These are phyloP conservation scores for Scytalidium sp. DNA, from an alignment of 2,329 filamentous ascomycete genomes.

Conservation along the genomic window DNA sequence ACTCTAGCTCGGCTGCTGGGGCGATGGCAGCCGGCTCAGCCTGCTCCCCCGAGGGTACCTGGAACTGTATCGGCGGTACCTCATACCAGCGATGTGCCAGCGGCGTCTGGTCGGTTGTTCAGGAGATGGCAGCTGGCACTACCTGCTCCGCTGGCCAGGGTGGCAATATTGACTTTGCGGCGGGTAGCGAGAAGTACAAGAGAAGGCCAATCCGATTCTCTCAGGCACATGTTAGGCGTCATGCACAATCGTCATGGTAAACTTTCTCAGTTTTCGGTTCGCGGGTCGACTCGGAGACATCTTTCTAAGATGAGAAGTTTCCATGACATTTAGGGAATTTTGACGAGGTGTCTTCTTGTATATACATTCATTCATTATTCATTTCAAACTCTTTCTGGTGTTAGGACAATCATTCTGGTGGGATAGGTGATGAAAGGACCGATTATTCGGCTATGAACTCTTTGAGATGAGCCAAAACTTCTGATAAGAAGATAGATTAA, in stretches of 20 bases:
- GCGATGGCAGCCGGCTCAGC: constrained; percentile 36
- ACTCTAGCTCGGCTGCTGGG: not conserved
- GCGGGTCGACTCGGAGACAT: constrained; percentile 17
- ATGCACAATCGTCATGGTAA: constrained; percentile 13
- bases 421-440: no score
- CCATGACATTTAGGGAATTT: constrained; percentile 7
- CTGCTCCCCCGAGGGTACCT: constrained; percentile 47
- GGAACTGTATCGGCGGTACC: constrained; percentile 50
- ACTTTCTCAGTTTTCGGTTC: constrained; percentile 8
- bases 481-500: not conserved
- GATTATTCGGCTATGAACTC: not conserved
- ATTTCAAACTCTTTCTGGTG: not conserved
- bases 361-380: constrained; percentile 10
- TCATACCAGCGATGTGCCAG: constrained; percentile 54
- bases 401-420: not conserved
- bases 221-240: constrained; percentile 20
- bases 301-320: not conserved
- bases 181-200: constrained; percentile 14
- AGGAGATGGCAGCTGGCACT: constrained; percentile 43
- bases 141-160: constrained; percentile 41
- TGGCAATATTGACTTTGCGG: constrained; percentile 34
- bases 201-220: constrained; percentile 21
- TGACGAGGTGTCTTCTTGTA: constrained; percentile 16
- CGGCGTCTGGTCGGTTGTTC: constrained; percentile 45
- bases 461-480: not conserved